Base-by-base conservation (phyloP, 2,329 filamentous ascomycete genomes). In the Aspergillus spinulosporus region DNA sequence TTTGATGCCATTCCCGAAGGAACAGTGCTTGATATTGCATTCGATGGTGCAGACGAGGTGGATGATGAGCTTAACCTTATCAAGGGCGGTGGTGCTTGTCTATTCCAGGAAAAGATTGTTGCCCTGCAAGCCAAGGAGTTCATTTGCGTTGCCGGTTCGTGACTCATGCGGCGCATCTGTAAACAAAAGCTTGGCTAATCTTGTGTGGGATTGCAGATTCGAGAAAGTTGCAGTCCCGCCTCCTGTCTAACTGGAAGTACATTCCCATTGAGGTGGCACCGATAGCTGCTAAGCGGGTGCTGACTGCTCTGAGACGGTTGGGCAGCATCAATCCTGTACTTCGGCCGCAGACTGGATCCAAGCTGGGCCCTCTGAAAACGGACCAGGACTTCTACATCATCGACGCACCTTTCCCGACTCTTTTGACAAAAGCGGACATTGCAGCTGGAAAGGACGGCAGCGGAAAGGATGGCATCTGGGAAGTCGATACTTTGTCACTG, bases 91-190 rank as follows among this genome's bases (percentile, higher is more conserved):
- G 94, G 94, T 57, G 94, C 92, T n/a, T 99, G 94, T 75, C 78
- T 97, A 55, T 96, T 96, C 78, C 94, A 97, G 75, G 94, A 99
- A 78, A 99, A 99, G 80, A 81, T 99, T 36, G 92, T 99, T 3
- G 92, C 92, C 3, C 85, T 90, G 58, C 84, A 88, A 49, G 88
- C 91, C 3, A 89, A 86, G 74, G 89, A 90, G 70, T 96, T 97
- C 68, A 82, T 97, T 60, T 93, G 90, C 66, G 90, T 95, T 56
- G 91, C 90, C 55, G 88, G 87, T 90, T 75, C 67, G 82, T 74
- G 28, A 39, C 36, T 26, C 15, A 37, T 29, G 28, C 40, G n/a
- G 26, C 14, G 37, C 14, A 43, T 26, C 4, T 11, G 21, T 5
- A 31, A 49, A n/a, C 3, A 36, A 7, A 12, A 43, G 29, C 12